phyloP scores from a whole-genome alignment of 2,329 filamentous ascomycete species.

The Arachnopeziza araneosa region DNA sequence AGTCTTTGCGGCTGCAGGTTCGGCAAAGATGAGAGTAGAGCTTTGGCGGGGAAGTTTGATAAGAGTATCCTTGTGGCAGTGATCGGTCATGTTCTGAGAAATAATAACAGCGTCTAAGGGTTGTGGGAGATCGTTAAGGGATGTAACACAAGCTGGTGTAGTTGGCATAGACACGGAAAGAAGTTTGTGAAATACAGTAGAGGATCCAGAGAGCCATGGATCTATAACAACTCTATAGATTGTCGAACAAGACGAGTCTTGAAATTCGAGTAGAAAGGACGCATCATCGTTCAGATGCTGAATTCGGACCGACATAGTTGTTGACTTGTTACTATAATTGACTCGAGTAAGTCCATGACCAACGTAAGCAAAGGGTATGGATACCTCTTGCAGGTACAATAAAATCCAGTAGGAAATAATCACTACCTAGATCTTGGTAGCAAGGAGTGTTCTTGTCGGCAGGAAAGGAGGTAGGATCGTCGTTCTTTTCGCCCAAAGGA shows the following conservation, averaged over 20 bases:
- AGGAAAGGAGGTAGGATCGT: no score
- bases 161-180: slow-evolving; percentile 56
- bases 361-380: background rate
- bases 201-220: slow-evolving; percentile 61
- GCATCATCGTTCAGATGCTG: slow-evolving; percentile 60
- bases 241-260: slow-evolving; percentile 35
- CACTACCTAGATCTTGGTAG: background rate
- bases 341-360: background rate
- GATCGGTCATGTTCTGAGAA: slow-evolving; percentile 59
- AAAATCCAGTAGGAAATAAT: background rate
- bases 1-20: slow-evolving; percentile 56
- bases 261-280: slow-evolving; percentile 59
- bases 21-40: slow-evolving; percentile 59
- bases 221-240: slow-evolving; percentile 66
- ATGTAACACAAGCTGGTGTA: slow-evolving; percentile 49
- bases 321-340: background rate
- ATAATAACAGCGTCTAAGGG: slow-evolving; percentile 51
- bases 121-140: slow-evolving; percentile 46
- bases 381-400: background rate
- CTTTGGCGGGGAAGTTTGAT: slow-evolving; percentile 51
- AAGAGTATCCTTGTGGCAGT: slow-evolving; percentile 65
- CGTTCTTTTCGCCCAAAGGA: no score
- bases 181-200: slow-evolving; percentile 53
- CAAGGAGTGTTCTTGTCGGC: background rate
- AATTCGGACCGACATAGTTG: slow-evolving; percentile 55